These are phyloP conservation scores for Pneumocystis wakefieldiae DNA, from an alignment of 1,139 yeast species.

Conservation along the genomic window DNA sequence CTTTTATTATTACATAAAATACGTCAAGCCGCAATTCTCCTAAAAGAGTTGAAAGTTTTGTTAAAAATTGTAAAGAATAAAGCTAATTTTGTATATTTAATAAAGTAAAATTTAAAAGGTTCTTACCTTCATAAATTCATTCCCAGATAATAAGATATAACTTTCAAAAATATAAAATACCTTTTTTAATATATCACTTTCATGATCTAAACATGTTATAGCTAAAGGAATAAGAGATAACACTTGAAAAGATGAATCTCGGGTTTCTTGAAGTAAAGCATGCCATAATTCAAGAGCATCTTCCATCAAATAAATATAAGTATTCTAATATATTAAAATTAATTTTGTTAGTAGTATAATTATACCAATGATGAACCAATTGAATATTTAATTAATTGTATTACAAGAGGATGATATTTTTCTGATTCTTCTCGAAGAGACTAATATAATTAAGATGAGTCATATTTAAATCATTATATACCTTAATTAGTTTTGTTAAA, in stretches of 20 bases:
- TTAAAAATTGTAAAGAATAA: constrained; percentile 16
- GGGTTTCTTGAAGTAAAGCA: constrained; percentile 43
- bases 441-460: constrained; percentile 12
- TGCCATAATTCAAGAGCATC: constrained; percentile 86
- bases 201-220: neutral
- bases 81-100: constrained; percentile 15
- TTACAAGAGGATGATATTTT: constrained; percentile 45
- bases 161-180: constrained; percentile 57
- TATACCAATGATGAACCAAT: constrained; percentile 45
- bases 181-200: constrained; percentile 47
- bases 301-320: constrained; percentile 53
- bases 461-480: neutral
- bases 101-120: neutral
- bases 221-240: constrained; percentile 38
- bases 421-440: constrained; percentile 49
- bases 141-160: constrained; percentile 46
- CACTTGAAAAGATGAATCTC: constrained; percentile 29
- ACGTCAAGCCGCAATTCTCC: constrained; percentile 14
- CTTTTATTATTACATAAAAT: constrained; percentile 10
- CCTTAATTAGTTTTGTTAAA: constrained; percentile 40
- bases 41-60: constrained; percentile 12
- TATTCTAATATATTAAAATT: constrained; percentile 17
- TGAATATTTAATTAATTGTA: constrained; percentile 49
- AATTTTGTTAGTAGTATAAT: neutral
- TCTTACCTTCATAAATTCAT: constrained; percentile 15